Conservation (phyloP, 805 yeast genomes). For the Metschnikowia rubicola region DNA sequence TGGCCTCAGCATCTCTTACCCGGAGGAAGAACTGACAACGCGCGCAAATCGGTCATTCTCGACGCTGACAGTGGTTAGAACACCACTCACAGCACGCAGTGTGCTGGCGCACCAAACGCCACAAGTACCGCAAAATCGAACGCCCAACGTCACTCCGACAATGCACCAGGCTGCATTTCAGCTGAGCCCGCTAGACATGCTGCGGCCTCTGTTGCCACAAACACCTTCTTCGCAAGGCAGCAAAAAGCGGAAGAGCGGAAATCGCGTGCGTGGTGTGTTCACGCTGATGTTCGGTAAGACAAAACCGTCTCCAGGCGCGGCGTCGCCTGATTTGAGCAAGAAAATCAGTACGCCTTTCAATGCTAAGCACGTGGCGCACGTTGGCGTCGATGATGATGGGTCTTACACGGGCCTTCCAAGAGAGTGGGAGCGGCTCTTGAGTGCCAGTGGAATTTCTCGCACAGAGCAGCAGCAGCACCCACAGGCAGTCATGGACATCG, state of each 20-base stretch:
- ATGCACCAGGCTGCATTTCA: constrained; percentile 17
- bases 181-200: constrained; percentile 20
- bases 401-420: constrained; percentile 89
- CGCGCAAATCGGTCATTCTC: constrained; percentile 14
- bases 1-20: constrained; percentile 2
- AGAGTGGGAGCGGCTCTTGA: constrained; percentile 83
- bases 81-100: constrained; percentile 17
- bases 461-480: constrained; percentile 90
- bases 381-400: constrained; percentile 85
- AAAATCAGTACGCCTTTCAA: constrained; percentile 90
- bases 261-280: constrained; percentile 57
- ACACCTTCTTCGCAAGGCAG: constrained; percentile 7
- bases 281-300: constrained; percentile 46
- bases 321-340: constrained; percentile 28
- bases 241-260: constrained; percentile 40
- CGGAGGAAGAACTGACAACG: neutral
- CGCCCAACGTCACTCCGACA: constrained; percentile 23
- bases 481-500: constrained; percentile 88
- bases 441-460: constrained; percentile 82
- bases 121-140: constrained; percentile 1
- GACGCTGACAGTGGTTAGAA: constrained; percentile 23
- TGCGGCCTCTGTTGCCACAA: neutral
- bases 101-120: constrained; percentile 4
- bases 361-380: constrained; percentile 88
- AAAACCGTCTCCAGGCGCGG: constrained; percentile 3